A percentile compares a stretch with the other conserved stretches of the same genome.
phyloP scores from a whole-genome alignment of 1,284 basidiomycete species.

The Moesziomyces parantarcticus region DNA sequence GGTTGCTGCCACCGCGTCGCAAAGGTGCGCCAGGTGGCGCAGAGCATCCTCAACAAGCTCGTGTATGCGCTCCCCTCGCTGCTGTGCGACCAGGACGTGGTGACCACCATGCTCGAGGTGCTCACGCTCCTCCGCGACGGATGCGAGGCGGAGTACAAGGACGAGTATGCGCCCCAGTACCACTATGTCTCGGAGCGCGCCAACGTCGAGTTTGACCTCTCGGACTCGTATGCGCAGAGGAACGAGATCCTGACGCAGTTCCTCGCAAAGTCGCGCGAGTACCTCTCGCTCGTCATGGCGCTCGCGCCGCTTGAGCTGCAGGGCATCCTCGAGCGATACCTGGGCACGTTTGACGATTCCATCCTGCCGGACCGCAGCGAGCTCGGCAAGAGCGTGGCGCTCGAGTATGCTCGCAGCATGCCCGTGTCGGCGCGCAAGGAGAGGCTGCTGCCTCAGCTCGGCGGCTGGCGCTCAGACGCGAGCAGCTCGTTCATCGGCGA shows the following conservation, averaged over 20 bases:
- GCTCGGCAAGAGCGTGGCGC: conserved; percentile 63
- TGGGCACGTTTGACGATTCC: conserved; percentile 54
- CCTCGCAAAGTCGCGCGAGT: conserved; percentile 78
- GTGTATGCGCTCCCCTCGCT: conserved; percentile 93
- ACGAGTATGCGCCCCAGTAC: conserved; percentile 93
- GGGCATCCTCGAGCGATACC: conserved; percentile 81
- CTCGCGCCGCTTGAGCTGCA: conserved; percentile 92
- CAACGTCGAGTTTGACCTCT: conserved; percentile 80
- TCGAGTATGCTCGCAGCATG: conserved; percentile 61
- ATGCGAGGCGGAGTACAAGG: conserved; percentile 89
- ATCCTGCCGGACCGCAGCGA: conserved; percentile 49
- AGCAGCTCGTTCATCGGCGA: conserved; percentile 58
- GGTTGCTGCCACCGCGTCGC: conserved; percentile 84
- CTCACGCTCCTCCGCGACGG: conserved; percentile 86
- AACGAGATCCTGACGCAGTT: conserved; percentile 84
- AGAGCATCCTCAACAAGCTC: conserved; percentile 83
- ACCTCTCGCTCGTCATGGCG: conserved; percentile 85
- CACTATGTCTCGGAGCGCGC: conserved; percentile 82
- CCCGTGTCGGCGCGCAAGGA: conserved; percentile 53
- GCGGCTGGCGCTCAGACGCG: conserved; percentile 66
- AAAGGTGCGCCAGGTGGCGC: conserved; percentile 83
- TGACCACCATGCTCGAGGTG: conserved; percentile 82
- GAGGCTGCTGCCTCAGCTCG: conserved; percentile 61
- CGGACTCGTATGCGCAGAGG: conserved; percentile 86
- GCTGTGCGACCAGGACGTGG: conserved; percentile 88